These are phyloP conservation scores for Fusarium albosuccineum DNA, from an alignment of 2,329 filamentous ascomycete genomes.

Conservation along the genomic window DNA sequence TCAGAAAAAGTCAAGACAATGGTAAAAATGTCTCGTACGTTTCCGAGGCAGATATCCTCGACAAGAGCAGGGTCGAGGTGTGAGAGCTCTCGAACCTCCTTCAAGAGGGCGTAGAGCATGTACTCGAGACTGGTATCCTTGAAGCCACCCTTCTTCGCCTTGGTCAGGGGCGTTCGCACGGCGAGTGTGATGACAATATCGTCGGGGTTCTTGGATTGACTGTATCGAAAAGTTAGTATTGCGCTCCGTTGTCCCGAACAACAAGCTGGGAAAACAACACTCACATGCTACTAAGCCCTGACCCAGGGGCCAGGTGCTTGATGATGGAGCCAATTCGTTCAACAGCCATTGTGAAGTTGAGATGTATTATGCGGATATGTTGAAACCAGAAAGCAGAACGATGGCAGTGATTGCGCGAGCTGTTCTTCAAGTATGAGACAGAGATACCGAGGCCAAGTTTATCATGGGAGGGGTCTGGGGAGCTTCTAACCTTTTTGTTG, in stretches of 20 bases:
- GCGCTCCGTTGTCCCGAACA: background rate
- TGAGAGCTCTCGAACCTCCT: slow-evolving; percentile 78
- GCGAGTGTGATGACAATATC: slow-evolving; percentile 97
- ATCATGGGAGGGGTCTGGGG: slow-evolving; percentile 36
- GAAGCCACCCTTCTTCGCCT: slow-evolving; percentile 91
- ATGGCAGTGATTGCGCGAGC: slow-evolving; percentile 11
- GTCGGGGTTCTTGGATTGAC: slow-evolving; percentile 92
- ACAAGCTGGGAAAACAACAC: slow-evolving; percentile 47
- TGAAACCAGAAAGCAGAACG: background rate
- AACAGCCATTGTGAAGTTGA: slow-evolving; percentile 73
- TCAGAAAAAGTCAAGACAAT: slow-evolving; percentile 3
- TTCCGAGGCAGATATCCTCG: slow-evolving; percentile 93
- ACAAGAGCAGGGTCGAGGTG: slow-evolving; percentile 84
- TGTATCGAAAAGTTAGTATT: slow-evolving; percentile 52
- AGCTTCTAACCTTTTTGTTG: slow-evolving; percentile 23
- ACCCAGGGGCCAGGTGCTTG: slow-evolving; percentile 83
- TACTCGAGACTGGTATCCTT: slow-evolving; percentile 94
- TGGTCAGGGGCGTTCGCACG: slow-evolving; percentile 87
- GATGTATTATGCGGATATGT: slow-evolving; percentile 5
- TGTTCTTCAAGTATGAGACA: slow-evolving; percentile 31
- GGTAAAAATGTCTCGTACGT: slow-evolving; percentile 65
- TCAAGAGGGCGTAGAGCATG: slow-evolving; percentile 84
- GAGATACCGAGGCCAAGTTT: slow-evolving; percentile 37
- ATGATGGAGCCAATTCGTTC: slow-evolving; percentile 90
- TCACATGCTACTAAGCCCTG: slow-evolving; percentile 82